Conservation (phyloP, 257 asterid species). For the Salvia hispanica region DNA sequence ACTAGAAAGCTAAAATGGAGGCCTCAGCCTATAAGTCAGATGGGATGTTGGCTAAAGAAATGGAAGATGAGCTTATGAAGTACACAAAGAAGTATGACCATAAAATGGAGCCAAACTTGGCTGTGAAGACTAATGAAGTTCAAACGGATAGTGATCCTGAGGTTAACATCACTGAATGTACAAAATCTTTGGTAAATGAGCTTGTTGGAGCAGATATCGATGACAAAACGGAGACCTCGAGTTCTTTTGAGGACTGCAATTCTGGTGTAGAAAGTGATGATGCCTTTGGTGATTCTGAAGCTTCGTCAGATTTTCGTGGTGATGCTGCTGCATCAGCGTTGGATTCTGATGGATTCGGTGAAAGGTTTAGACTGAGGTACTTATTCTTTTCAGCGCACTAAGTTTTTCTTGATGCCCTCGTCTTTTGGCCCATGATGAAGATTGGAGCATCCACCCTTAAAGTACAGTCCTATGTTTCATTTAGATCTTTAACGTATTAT, state of each 20-base stretch:
- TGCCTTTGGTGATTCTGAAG: slow-evolving; percentile 46
- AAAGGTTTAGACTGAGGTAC: slow-evolving; percentile 51
- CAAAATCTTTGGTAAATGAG: slow-evolving; percentile 41
- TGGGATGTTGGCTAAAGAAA: slow-evolving; percentile 47
- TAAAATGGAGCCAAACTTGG: slow-evolving; percentile 29
- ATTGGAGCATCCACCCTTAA: slow-evolving; percentile 14
- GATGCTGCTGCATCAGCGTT: slow-evolving; percentile 44
- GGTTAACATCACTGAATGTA: slow-evolving; percentile 48
- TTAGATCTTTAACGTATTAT: neutral
- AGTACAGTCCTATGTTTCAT: neutral
- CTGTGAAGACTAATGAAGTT: slow-evolving; percentile 32
- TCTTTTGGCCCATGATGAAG: neutral
- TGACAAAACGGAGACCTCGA: slow-evolving; percentile 67
- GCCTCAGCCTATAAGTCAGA: slow-evolving; percentile 34
- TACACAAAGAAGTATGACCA: slow-evolving; percentile 41
- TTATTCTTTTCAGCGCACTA: neutral
- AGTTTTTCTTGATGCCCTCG: slow-evolving; percentile 1
- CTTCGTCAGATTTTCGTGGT: slow-evolving; percentile 40
- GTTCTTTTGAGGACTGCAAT: slow-evolving; percentile 68
- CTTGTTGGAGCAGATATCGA: slow-evolving; percentile 41
- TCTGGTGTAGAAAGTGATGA: slow-evolving; percentile 48
- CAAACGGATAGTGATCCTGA: slow-evolving; percentile 40
- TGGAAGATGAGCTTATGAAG: slow-evolving; percentile 59
- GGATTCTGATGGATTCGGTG: slow-evolving; percentile 41
- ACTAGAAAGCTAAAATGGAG: slow-evolving; percentile 42